Percentiles rank a stretch among this genome's conserved stretches.
phyloP scores from a whole-genome alignment of 495 filamentous ascomycete genomes.

The Chaetomium tenue region DNA sequence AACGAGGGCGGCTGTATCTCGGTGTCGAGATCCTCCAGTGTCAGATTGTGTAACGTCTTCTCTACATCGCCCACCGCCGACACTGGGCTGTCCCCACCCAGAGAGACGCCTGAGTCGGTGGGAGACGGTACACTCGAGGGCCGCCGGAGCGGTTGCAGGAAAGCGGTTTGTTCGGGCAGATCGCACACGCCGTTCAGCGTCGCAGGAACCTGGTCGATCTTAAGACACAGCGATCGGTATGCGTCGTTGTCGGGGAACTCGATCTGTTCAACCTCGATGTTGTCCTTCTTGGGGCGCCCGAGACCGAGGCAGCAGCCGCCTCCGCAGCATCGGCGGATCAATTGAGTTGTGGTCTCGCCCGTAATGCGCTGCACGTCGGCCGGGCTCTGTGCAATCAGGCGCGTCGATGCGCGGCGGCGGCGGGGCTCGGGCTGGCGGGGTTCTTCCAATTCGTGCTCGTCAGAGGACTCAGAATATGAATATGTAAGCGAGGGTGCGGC shows the following conservation, averaged over 20 bases:
- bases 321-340: constrained; percentile 79
- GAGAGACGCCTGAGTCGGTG: constrained; percentile 38
- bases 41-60: constrained; percentile 32
- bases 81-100: constrained; percentile 24
- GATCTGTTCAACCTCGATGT: constrained; percentile 54
- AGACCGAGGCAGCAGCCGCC: constrained; percentile 84
- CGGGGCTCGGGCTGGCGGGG: constrained; percentile 41
- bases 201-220: constrained; percentile 69
- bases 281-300: constrained; percentile 51
- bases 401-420: constrained; percentile 72
- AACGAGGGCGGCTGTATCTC: constrained; percentile 74
- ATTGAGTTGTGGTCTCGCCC: constrained; percentile 57
- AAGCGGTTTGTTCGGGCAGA: constrained; percentile 71
- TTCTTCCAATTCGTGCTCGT: constrained; percentile 44
- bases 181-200: constrained; percentile 66
- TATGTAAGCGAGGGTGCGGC: constrained; percentile 52
- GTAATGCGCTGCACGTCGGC: constrained; percentile 71
- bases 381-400: constrained; percentile 71
- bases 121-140: constrained; percentile 40
- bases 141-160: constrained; percentile 53
- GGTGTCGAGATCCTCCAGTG: constrained; percentile 44
- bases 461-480: constrained; percentile 50
- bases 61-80: constrained; percentile 24
- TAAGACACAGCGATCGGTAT: constrained; percentile 72
- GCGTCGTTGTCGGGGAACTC: constrained; percentile 81